These are phyloP conservation scores for Zymoseptoria tritici DNA, from an alignment of 2,329 filamentous ascomycete species.

Conservation along the genomic window DNA sequence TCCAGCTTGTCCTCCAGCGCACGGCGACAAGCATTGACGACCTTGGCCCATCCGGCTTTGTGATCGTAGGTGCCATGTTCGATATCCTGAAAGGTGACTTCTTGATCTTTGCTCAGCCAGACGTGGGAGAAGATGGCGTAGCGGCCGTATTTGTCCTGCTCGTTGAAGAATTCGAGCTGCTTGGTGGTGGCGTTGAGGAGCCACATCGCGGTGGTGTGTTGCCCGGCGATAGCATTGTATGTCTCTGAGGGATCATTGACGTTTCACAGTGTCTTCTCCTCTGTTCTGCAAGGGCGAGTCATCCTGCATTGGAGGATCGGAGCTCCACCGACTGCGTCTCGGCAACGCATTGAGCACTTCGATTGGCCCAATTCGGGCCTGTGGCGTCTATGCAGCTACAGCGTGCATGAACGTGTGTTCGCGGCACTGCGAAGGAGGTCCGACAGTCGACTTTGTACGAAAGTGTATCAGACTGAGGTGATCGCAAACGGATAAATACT, in stretches of 20 bases:
- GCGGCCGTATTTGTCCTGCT: conserved; percentile 13
- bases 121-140: conserved; percentile 24
- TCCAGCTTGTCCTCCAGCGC: conserved; percentile 21
- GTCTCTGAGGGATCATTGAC: neutral
- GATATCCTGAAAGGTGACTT: conserved; percentile 20
- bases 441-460: no score
- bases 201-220: conserved; percentile 10
- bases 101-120: conserved; percentile 14
- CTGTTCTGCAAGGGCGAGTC: neutral
- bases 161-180: conserved; percentile 13
- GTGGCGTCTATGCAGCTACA: neutral
- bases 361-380: neutral
- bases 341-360: neutral
- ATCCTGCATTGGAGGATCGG: neutral
- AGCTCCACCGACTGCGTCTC: neutral
- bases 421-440: no score
- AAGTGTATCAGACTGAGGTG: no score
- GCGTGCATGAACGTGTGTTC: neutral
- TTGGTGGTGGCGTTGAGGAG: conserved; percentile 13
- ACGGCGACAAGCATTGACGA: conserved; percentile 14
- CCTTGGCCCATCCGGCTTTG: conserved; percentile 19
- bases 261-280: neutral
- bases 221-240: neutral
- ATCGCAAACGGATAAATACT: no score
- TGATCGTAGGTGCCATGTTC: neutral